phyloP scores from a whole-genome alignment of 2,329 filamentous ascomycete genomes.

The Calonectria naviculata region DNA sequence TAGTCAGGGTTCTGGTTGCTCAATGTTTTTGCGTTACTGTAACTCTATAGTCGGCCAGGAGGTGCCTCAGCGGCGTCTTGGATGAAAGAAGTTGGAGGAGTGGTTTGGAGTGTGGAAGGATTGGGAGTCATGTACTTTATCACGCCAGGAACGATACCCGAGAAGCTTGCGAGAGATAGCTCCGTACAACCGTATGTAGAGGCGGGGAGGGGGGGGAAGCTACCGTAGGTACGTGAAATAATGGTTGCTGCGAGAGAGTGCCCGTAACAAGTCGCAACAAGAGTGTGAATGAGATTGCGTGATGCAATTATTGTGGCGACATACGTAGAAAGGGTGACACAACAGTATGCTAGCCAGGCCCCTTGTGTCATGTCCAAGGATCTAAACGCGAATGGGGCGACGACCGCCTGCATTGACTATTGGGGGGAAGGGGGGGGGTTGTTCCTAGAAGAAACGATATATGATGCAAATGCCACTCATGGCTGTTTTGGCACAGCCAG shows the following conservation, averaged over 20 bases:
- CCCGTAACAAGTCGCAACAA: neutral
- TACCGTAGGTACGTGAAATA: constrained; percentile 15
- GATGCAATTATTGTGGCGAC: neutral
- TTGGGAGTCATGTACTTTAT: constrained; percentile 39
- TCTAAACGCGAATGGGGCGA: neutral
- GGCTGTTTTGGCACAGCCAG: neutral
- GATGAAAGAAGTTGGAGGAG: constrained; percentile 17
- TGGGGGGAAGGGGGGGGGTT: too few relatives aligned
- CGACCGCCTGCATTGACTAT: neutral
- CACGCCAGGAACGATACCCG: constrained; percentile 43
- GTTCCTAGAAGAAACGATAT: neutral
- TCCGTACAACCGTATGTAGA: constrained; percentile 27
- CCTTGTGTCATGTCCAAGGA: neutral
- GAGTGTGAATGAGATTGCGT: neutral
- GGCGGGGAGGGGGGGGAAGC: neutral
- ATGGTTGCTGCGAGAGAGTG: constrained; percentile 2
- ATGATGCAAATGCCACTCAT: neutral
- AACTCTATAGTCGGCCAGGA: constrained; percentile 32
- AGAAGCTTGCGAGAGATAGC: constrained; percentile 33
- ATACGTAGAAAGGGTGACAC: neutral
- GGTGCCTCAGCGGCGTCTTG: constrained; percentile 21
- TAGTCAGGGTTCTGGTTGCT: constrained; percentile 9
- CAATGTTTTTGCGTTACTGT: constrained; percentile 19
- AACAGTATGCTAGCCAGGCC: neutral
- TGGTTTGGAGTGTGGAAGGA: constrained; percentile 13